Percentiles rank a stretch among this genome's conserved stretches.
These are phyloP conservation scores for Hansenula sp. DNA, from an alignment of 1,139 yeast species.

Conservation along the genomic window DNA sequence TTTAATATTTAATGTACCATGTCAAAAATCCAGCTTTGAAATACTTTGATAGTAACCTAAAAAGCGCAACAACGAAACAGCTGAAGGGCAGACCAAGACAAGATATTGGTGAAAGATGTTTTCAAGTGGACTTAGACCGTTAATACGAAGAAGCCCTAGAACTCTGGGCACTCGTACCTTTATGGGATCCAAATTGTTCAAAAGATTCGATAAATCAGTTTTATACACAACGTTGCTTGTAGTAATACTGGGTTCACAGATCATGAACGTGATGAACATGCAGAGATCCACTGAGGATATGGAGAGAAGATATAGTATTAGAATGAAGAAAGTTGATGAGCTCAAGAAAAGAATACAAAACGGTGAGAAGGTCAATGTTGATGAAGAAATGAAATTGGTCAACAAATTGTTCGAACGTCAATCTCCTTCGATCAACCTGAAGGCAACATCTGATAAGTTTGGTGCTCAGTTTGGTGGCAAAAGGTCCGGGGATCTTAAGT, in stretches of 20 bases:
- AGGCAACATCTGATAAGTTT: constrained; percentile 1
- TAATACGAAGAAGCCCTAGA: background rate
- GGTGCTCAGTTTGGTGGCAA: constrained; percentile 6
- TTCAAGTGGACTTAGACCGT: background rate
- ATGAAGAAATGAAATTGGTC: constrained; percentile 29
- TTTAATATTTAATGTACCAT: too few species aligned
- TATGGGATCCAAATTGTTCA: background rate
- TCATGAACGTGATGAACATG: constrained; percentile 33
- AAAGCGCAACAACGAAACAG: too few species aligned
- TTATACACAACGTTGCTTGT: constrained; percentile 27
- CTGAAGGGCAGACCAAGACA: too few species aligned
- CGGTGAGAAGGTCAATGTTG: constrained; percentile 27
- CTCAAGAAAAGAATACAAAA: constrained; percentile 21
- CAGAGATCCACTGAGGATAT: constrained; percentile 34
- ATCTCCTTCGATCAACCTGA: constrained; percentile 1
- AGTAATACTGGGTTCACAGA: constrained; percentile 30
- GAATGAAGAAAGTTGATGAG: constrained; percentile 29
- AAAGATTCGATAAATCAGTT: constrained; percentile 26
- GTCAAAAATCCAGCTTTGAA: too few species aligned
- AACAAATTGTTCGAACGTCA: constrained; percentile 27
- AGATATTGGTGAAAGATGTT: background rate
- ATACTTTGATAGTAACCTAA: too few species aligned
- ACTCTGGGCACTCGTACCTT: background rate
- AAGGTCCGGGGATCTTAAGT: background rate
- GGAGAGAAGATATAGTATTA: constrained; percentile 31